A percentile compares a stretch with the other conserved stretches of the same genome.
These are phyloP conservation scores for Talaromyces sp. DNA, from an alignment of 2,329 filamentous ascomycete species.

Conservation along the genomic window DNA sequence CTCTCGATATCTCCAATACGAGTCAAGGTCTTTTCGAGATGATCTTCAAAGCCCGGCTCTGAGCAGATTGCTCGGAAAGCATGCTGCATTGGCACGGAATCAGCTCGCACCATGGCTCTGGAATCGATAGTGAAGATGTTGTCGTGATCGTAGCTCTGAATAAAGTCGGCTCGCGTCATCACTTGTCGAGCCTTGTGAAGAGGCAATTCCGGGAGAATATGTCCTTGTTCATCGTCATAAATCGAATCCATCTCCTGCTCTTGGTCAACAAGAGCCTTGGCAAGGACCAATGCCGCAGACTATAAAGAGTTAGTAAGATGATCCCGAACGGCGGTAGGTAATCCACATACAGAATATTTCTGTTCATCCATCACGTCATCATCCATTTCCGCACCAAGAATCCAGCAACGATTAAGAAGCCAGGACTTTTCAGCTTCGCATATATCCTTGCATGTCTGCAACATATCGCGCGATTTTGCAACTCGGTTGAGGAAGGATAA, in stretches of 20 bases:
- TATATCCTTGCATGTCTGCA: conserved; percentile 71
- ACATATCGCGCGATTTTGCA: conserved; percentile 81
- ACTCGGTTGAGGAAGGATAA: conserved; percentile 85
- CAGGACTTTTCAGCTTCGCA: conserved; percentile 71
- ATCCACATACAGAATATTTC: conserved; percentile 74
- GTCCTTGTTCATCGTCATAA: conserved; percentile 66
- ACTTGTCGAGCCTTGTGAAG: conserved; percentile 83
- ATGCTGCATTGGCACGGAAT: conserved; percentile 92
- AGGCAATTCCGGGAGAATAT: conserved; percentile 75
- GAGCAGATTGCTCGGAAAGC: conserved; percentile 83
- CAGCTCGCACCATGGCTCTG: conserved; percentile 80
- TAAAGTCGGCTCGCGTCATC: conserved; percentile 95
- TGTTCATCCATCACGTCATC: conserved; percentile 99
- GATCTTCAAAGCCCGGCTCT: conserved; percentile 73
- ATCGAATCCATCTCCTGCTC: conserved; percentile 62
- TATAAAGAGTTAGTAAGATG: not conserved
- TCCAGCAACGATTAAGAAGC: conserved; percentile 78
- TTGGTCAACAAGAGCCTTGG: conserved; percentile 82
- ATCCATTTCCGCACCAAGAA: conserved; percentile 75
- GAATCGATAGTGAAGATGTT: conserved; percentile 96
- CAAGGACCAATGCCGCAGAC: conserved; percentile 91
- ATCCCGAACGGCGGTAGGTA: not conserved
- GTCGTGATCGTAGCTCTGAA: conserved; percentile 84
- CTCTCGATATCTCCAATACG: conserved; percentile 92
- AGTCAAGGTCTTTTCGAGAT: conserved; percentile 77